Percentiles rank a stretch among this genome's conserved stretches.
phyloP scores from a whole-genome alignment of 441 rosid genomes.

The Breynia disticha region DNA sequence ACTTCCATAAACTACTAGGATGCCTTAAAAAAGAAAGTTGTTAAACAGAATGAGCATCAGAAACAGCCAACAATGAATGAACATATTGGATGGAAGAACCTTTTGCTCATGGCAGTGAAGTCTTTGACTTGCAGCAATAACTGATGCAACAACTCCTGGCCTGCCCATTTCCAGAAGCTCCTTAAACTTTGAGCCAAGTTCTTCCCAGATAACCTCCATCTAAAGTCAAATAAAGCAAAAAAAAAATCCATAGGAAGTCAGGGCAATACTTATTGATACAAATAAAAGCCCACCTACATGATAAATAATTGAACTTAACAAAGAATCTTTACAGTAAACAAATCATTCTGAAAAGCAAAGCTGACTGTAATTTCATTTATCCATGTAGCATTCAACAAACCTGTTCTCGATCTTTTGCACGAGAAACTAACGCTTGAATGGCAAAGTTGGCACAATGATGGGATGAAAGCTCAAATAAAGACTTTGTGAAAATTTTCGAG shows the following conservation, averaged over 20 bases:
- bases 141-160: conserved; percentile 78
- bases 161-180: conserved; percentile 84
- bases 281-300: neutral
- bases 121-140: conserved; percentile 65
- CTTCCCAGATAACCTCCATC: conserved; percentile 73
- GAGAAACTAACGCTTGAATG: conserved; percentile 64
- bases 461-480: conserved; percentile 64
- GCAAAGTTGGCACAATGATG: conserved; percentile 83
- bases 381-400: conserved; percentile 25
- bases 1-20: too few species aligned
- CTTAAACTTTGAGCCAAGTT: conserved; percentile 62
- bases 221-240: conserved; percentile 23
- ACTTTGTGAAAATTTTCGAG: conserved; percentile 55
- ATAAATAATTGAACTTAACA: conserved; percentile 1
- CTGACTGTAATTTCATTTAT: neutral
- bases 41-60: neutral
- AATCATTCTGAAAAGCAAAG: neutral
- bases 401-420: conserved; percentile 57
- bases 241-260: conserved; percentile 6
- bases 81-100: conserved; percentile 30
- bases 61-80: conserved; percentile 2
- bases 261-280: neutral
- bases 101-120: conserved; percentile 52
- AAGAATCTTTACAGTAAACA: neutral
- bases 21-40: neutral